A percentile compares a stretch with the other conserved stretches of the same genome.
Conservation (phyloP, 202 grass and related monocot genomes). For the Eragrostis tef region DNA sequence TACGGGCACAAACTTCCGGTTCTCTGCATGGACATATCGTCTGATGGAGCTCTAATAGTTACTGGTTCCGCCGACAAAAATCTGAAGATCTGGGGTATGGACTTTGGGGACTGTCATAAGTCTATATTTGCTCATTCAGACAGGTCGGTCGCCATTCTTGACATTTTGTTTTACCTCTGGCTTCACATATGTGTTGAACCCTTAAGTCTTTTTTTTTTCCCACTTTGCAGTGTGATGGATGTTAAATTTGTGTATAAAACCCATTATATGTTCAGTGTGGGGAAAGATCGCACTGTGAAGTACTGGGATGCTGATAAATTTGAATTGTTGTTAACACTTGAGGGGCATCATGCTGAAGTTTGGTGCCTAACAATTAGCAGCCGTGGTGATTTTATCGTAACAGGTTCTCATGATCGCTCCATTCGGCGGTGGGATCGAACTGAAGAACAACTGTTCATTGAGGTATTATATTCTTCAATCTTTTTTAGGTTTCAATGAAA, state of each 20-base stretch:
- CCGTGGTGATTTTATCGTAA: conserved; percentile 90
- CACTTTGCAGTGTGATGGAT: conserved; percentile 88
- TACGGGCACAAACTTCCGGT: conserved; percentile 91
- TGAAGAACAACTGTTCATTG: conserved; percentile 91
- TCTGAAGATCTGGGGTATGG: conserved; percentile 96
- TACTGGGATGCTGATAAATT: conserved; percentile 99
- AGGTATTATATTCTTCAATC: conserved; percentile 47
- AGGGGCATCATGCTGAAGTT: conserved; percentile 97
- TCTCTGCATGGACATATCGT: conserved; percentile 97
- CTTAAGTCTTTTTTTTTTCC: conserved; percentile 30
- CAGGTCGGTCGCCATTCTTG: conserved; percentile 48
- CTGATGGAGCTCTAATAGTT: conserved; percentile 83
- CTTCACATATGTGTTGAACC: conserved; percentile 11
- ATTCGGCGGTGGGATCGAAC: conserved; percentile 92
- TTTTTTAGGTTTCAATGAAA: background rate
- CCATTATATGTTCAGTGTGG: conserved; percentile 95
- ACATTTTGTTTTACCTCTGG: background rate
- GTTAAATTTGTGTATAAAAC: conserved; percentile 91
- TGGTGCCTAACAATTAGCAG: conserved; percentile 84
- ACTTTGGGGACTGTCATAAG: conserved; percentile 94
- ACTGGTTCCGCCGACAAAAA: conserved; percentile 97
- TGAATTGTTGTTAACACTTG: conserved; percentile 89
- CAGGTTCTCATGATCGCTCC: conserved; percentile 93
- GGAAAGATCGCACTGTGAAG: conserved; percentile 87
- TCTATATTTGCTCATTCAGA: conserved; percentile 92